phyloP scores from a whole-genome alignment of 1,284 basidiomycete species.

The Ceratobasidium sp. region DNA sequence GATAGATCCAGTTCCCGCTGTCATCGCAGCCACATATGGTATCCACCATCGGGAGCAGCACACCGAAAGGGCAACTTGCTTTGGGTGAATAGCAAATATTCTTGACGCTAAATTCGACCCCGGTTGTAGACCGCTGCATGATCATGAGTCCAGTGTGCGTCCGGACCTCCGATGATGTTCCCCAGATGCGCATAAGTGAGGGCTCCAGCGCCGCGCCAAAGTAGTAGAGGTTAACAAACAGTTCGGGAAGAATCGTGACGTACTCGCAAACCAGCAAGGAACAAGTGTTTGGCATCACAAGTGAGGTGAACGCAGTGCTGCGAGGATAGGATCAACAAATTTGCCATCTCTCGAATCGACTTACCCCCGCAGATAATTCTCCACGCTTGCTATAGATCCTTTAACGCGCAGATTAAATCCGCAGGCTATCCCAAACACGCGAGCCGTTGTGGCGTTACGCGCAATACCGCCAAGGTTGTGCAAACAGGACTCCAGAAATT shows the following conservation, averaged over 20 bases:
- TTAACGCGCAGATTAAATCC: neutral
- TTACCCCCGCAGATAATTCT: neutral
- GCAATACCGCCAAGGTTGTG: neutral
- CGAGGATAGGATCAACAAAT: neutral
- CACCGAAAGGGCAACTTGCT: neutral
- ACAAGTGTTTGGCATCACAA: neutral
- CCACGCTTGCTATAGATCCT: neutral
- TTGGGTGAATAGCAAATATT: neutral
- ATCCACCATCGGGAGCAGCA: neutral
- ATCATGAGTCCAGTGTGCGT: conserved; percentile 3
- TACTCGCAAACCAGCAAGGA: conserved; percentile 7
- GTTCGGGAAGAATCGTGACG: neutral
- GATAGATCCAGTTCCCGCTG: neutral
- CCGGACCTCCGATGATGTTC: neutral
- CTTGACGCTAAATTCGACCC: neutral
- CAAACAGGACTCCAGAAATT: conserved; percentile 7
- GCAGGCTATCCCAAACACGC: neutral
- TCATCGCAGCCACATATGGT: neutral
- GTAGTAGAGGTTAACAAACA: conserved; percentile 11
- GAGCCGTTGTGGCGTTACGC: neutral
- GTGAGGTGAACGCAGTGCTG: conserved; percentile 1
- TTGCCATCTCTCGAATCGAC: neutral
- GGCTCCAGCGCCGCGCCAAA: neutral
- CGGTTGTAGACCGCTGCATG: neutral
- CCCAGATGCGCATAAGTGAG: neutral